phyloP scores from a whole-genome alignment of 1,139 yeast genomes.

The Yamadazyma triangularis region DNA sequence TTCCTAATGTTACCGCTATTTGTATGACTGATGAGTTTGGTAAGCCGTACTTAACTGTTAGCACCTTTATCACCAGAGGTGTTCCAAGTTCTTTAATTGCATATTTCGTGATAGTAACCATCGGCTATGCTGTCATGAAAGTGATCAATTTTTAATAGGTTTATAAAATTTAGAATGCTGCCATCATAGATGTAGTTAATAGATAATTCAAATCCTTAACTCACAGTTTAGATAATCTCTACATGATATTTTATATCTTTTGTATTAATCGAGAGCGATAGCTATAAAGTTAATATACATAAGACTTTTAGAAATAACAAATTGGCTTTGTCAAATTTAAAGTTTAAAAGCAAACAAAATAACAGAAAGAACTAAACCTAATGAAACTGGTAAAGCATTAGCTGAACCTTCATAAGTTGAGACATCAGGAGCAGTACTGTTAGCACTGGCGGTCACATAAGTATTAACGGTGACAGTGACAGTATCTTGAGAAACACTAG shows the following conservation, averaged over 20 bases:
- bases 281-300: no score
- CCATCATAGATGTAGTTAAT: no score
- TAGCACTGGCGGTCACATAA: background rate
- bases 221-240: no score
- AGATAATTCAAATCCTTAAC: no score
- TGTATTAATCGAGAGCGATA: no score
- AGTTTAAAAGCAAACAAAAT: constrained; percentile 12
- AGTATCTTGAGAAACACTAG: background rate
- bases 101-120: constrained; percentile 62
- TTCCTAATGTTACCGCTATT: constrained; percentile 94
- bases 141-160: background rate
- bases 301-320: no score
- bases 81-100: constrained; percentile 75
- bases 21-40: constrained; percentile 90
- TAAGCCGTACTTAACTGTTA: constrained; percentile 76
- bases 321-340: constrained; percentile 5
- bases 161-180: no score
- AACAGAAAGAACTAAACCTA: constrained; percentile 19
- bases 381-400: constrained; percentile 14
- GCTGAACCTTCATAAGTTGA: constrained; percentile 16
- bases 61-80: constrained; percentile 81
- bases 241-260: no score
- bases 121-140: constrained; percentile 73
- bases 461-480: background rate
- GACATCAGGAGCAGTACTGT: constrained; percentile 3